phyloP scores from a whole-genome alignment of 129 eudicot species.

The Heracleum sosnowskyi region DNA sequence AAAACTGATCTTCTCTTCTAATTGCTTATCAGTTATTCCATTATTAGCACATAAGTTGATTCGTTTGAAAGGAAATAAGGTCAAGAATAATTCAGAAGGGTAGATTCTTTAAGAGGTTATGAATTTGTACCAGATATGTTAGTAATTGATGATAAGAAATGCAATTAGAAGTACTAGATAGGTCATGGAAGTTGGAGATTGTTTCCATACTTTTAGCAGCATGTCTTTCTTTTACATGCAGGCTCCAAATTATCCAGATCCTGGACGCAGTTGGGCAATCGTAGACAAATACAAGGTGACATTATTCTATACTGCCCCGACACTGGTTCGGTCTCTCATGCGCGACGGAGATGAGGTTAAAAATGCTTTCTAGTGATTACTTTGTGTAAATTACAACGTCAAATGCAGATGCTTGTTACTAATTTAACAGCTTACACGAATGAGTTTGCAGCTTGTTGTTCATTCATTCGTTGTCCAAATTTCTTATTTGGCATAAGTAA shows the following conservation, averaged over 20 bases:
- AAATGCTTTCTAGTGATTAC: constrained; percentile 9
- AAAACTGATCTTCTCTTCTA: not conserved
- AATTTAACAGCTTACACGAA: not conserved
- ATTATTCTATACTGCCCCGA: constrained; percentile 93
- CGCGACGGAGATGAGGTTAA: constrained; percentile 84
- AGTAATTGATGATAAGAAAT: constrained; percentile 1
- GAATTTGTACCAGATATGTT: not conserved
- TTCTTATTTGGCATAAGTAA: not conserved
- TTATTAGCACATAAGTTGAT: not conserved
- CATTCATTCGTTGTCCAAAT: not conserved
- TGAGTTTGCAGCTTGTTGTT: not conserved
- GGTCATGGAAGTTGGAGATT: not conserved
- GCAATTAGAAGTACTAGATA: not conserved
- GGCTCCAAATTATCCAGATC: constrained; percentile 92
- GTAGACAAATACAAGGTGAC: constrained; percentile 96
- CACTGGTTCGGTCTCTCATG: constrained; percentile 95
- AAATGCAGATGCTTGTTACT: not conserved
- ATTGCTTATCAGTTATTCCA: not conserved
- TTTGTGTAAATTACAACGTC: not conserved
- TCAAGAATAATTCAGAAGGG: not conserved
- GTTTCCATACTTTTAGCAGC: not conserved
- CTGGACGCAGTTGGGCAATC: constrained; percentile 96
- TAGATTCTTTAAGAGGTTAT: not conserved
- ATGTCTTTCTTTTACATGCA: constrained; percentile 23
- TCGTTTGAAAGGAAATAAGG: not conserved